Evolutionary conservation across 2,329 filamentous ascomycete species (phyloP), one percentile per base, ranked within the genome.

Genomic region (Leptographium galeiforme): DNA sequence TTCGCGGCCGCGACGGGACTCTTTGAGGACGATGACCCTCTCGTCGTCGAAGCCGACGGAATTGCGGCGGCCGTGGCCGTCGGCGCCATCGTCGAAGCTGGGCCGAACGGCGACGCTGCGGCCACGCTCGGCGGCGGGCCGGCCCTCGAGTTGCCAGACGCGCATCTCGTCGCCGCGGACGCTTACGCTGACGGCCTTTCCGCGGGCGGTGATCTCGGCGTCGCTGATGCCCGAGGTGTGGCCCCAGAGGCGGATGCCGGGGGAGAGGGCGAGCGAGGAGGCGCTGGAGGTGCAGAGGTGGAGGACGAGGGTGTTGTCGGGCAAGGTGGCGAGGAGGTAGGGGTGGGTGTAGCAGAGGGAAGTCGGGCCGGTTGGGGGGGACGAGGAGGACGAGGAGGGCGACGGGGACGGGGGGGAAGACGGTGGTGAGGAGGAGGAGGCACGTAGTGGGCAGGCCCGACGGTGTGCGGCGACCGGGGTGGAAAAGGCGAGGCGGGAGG

Each of bases 11-110:
- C 78, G 72, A 32, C 70, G 67, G 58, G 79, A 78, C 67, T 91
- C 86, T 58, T 87, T 84, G 50, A 95, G 72, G 44, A 95, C 81
- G 57, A 95, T 83, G n/a, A 95, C 86, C 70, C 89, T 89, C 67
- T 95, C 87, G 45, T 95, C 88, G 62, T 95, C 89, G 62, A 95
- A 95, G 0, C 87, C 88, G 10, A 95, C 81, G 79, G 85, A 91
- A 51, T 77, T 77, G 55, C 73, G 69, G 49, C 68, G 66, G 55
- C 74, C 73, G 39, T 77, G 71, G 65, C 70, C 70, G 30, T 64
- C 53, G n/a, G 56, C 48, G 7, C 30, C 8, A 53, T 60, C 47
- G 11, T n/a, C 40, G 1, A n/a, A 16, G 30, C 38, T 48, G 2
- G 75, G 71, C 34, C 71, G 67, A n/a, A 81, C 70, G 61, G 77